A percentile compares a stretch with the other conserved stretches of the same genome.
phyloP scores from a whole-genome alignment of 768 basidiomycete genomes.

The Phaeotremella fagi region DNA sequence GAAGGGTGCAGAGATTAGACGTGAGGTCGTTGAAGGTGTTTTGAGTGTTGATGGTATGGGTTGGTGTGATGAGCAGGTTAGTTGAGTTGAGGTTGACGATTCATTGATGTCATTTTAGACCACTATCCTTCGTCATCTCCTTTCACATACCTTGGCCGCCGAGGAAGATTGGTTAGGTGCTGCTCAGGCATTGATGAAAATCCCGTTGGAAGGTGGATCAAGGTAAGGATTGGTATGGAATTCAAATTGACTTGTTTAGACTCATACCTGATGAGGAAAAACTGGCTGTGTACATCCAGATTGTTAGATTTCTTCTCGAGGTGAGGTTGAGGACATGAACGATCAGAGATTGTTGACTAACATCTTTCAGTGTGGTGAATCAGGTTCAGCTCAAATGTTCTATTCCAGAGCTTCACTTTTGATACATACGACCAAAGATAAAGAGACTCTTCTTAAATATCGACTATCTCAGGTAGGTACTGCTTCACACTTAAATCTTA shows the following conservation, averaged over 20 bases:
- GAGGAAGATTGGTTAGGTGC: conserved; percentile 94
- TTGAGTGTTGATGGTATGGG: conserved; percentile 63
- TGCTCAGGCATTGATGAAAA: conserved; percentile 83
- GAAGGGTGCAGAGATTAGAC: conserved; percentile 47
- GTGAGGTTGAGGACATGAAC: no score
- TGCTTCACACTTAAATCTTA: neutral
- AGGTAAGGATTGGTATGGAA: conserved; percentile 56
- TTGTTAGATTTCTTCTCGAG: conserved; percentile 87
- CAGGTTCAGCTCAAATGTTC: conserved; percentile 94
- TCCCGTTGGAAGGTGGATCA: conserved; percentile 83
- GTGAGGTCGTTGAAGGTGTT: conserved; percentile 70
- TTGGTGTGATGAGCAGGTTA: conserved; percentile 89
- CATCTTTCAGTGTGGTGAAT: conserved; percentile 68
- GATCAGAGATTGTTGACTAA: neutral
- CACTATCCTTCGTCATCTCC: conserved; percentile 73
- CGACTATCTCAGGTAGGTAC: conserved; percentile 43
- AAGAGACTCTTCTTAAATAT: conserved; percentile 56
- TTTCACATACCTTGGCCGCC: conserved; percentile 80
- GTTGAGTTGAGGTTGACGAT: conserved; percentile 24
- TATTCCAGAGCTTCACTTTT: conserved; percentile 92
- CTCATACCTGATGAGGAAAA: conserved; percentile 75
- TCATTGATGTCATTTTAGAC: conserved; percentile 54
- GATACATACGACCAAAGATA: conserved; percentile 71
- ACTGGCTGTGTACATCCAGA: conserved; percentile 83
- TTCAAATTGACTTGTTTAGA: conserved; percentile 45